phyloP scores from a whole-genome alignment of 768 basidiomycete species.

The Erythrobasidium yunnanense region DNA sequence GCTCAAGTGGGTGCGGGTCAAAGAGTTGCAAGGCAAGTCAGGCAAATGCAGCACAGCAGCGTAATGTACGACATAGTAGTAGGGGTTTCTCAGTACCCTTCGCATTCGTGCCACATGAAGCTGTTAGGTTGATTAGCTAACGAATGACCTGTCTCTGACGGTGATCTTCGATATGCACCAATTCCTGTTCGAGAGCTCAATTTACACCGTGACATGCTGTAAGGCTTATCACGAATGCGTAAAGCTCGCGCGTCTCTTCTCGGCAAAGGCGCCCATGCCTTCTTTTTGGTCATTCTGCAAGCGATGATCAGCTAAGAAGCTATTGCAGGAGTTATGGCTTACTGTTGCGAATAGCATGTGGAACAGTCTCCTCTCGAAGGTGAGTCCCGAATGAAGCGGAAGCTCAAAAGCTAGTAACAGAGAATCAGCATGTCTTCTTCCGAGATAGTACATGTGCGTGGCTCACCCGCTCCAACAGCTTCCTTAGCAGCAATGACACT shows the following conservation, averaged over 20 bases:
- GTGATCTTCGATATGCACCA: too few relatives aligned
- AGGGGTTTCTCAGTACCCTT: too few relatives aligned
- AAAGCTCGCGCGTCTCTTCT: constrained; percentile 82
- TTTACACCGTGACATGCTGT: too few relatives aligned
- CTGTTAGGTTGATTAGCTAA: too few relatives aligned
- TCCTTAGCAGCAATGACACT: constrained; percentile 82
- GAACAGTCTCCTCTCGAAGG: constrained; percentile 80
- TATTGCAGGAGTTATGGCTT: constrained; percentile 18
- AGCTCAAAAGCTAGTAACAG: constrained; percentile 59
- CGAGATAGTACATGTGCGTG: background rate
- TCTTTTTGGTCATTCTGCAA: constrained; percentile 37
- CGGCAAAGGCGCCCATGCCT: constrained; percentile 86
- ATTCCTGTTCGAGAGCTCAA: too few relatives aligned
- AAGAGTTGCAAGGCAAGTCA: too few relatives aligned
- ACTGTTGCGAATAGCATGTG: constrained; percentile 78
- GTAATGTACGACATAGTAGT: too few relatives aligned
- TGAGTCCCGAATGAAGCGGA: constrained; percentile 66
- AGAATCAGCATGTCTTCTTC: background rate
- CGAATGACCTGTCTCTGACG: too few relatives aligned
- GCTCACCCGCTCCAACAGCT: constrained; percentile 72
- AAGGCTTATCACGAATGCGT: constrained; percentile 45
- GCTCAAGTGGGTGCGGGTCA: too few relatives aligned
- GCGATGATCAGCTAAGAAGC: background rate
- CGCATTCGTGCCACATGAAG: too few relatives aligned
- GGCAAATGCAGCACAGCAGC: too few relatives aligned